phyloP scores from a whole-genome alignment of 106 monocot genomes.

The Gastrodia elata region DNA sequence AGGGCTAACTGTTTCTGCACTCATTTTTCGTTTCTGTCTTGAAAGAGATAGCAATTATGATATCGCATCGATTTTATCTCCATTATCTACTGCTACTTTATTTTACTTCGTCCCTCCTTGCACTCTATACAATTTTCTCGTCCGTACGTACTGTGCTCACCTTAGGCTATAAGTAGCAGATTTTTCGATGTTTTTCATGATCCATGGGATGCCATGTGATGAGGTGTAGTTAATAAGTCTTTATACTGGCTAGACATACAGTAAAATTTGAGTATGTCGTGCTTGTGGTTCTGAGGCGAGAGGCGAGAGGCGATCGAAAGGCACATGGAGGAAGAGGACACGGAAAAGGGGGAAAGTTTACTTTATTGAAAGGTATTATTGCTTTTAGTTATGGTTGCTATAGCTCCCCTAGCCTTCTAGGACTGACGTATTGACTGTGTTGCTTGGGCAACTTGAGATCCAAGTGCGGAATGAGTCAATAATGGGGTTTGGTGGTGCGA shows the following conservation, averaged over 20 bases:
- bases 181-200: background rate
- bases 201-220: conserved; percentile 1
- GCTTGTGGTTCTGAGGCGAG: background rate
- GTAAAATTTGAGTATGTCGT: background rate
- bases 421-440: background rate
- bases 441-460: background rate
- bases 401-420: background rate
- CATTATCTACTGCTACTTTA: background rate
- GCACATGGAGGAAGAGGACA: conserved; percentile 1
- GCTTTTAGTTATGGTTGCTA: background rate
- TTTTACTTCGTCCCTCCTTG: background rate
- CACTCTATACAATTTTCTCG: background rate
- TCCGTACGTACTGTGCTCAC: background rate
- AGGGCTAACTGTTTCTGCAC: background rate
- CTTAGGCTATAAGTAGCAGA: conserved; percentile 2
- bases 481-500: background rate
- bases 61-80: background rate
- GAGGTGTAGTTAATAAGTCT: background rate
- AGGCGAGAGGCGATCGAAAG: background rate
- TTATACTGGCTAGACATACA: background rate
- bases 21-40: background rate
- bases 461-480: conserved; percentile 3
- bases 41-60: background rate
- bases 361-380: conserved; percentile 4
- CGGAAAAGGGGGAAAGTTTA: conserved; percentile 3